Evolutionary conservation across 768 basidiomycete genomes (phyloP), one percentile per base, ranked within the genome.

Genomic region (Hygrophorus russula): DNA sequence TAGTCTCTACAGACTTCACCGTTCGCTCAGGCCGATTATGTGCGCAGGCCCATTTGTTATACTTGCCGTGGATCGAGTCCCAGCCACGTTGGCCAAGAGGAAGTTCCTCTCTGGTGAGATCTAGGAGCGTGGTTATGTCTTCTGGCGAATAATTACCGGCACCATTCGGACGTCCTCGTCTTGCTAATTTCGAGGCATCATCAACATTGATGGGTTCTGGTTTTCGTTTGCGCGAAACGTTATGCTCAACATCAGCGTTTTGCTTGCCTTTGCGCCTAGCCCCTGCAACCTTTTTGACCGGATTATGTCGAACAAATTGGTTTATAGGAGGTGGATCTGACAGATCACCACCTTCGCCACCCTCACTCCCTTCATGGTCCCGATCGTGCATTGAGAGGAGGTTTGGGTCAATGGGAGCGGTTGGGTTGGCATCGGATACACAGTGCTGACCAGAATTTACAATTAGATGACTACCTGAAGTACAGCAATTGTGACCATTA

Each of bases 61-160:
- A 56, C 18, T 41, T n/a, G 24, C 31, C 32, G 13, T 39, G 17
- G 10, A 55, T 39, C 10, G 18, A 10, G 4, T 42, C 34, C 57
- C 57, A 58, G 0, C 53, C 48, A 20, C 46, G 35, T 20, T 45
- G 42, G 15, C 58, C 58, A 30, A 58, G 37, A 2, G 57, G 57
- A n/a, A 53, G 49, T 29, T 49, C 36, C 2, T 43, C 36, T 36
- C 48, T 41, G 5, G 53, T 32, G 12, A 47, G 18, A 27, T 49
- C 36, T 3, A 59, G 39, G 5, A 59, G 51, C 29, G 34, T 39
- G 9, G 31, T 30, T 5, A 55, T 40, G 15, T 59, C 52, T 10
- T 37, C 44, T 0, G n/a, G 8, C 6, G 37, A 40, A 41, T 55
- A 59, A 46, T 59, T 59, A 1, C 35, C 46, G 12, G 50, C 37